These are phyloP conservation scores for Tolypocladium sp. DNA, from an alignment of 2,329 filamentous ascomycete species.

Conservation along the genomic window DNA sequence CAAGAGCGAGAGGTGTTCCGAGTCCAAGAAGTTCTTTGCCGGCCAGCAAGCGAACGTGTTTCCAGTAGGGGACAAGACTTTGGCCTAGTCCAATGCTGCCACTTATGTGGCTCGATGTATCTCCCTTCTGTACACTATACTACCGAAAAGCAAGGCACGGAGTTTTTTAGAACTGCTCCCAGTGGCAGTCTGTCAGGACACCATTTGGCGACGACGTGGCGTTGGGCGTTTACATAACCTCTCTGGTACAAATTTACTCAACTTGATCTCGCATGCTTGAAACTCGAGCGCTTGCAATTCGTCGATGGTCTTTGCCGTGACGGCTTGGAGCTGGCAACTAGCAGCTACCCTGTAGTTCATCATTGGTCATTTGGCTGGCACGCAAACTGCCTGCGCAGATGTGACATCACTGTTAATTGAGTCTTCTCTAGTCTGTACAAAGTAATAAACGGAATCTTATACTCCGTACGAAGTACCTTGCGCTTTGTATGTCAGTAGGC, in stretches of 20 bases:
- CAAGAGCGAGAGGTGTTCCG: slow-evolving; percentile 77
- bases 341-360: neutral
- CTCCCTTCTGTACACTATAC: neutral
- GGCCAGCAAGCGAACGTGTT: slow-evolving; percentile 22
- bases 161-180: neutral
- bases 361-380: neutral
- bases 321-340: neutral
- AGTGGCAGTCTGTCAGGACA: neutral
- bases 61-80: slow-evolving; percentile 1
- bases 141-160: neutral
- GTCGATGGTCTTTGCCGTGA: neutral
- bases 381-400: neutral
- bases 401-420: neutral
- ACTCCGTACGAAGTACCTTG: neutral
- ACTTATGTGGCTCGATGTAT: neutral
- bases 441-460: too few species aligned
- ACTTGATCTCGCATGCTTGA: neutral
- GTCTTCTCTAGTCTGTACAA: neutral
- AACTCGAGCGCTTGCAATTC: neutral
- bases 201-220: neutral
- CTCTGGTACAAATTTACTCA: neutral
- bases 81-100: neutral
- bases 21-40: slow-evolving; percentile 62
- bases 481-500: too few species aligned
- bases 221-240: neutral